Base-by-base conservation (phyloP, 305 asterid species). In the Rubia balearica region DNA sequence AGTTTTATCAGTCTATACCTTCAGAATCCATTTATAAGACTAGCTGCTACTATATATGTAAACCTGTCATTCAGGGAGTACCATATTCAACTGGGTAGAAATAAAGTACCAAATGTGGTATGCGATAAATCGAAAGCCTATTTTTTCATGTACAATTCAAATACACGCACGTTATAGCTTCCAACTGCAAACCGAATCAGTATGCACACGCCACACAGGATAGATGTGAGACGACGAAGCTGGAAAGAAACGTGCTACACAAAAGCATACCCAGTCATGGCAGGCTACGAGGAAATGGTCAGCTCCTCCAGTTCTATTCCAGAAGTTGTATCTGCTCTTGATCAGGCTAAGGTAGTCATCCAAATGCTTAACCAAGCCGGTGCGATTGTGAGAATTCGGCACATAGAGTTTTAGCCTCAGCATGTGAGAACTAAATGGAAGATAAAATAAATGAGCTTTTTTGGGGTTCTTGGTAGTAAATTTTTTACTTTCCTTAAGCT, bases 251-350 rank as follows among this genome's bases (percentile, higher is more conserved):
- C 36, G 36, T 30, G 36, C 36, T 30, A 48, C 55, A 48, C 19
- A n/a, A 21, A 62, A 62, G 14, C 67, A 11, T 62, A 33, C 45
- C 67, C 67, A 62, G 19, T 62, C 67, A 62, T 62, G 67, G 45
- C 67, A 62, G 45, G 45, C 67, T 14, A 62, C 67, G 33, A 62
- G 45, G 67, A 62, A 62, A 62, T 62, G 67, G 67, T 62, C 67
- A 62, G 67, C 67, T 30, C 67, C 67, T 12, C 67, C 67, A 62
- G 45, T 33, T 36, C 67, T 62, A 36, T 62, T 62, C 67, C 67
- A 62, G 11, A 62, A 62, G 6, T 22, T 6, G 67, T 62, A 62
- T 62, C 46, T 62, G 19, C 67, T 36, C 2, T 36, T 36, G 67
- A 62, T 62, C 9, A 62, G 67, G 46, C 67, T 16, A n/a, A 62